Conservation (phyloP, 2,329 filamentous ascomycete species). For the Rhynchosporium secalis region DNA sequence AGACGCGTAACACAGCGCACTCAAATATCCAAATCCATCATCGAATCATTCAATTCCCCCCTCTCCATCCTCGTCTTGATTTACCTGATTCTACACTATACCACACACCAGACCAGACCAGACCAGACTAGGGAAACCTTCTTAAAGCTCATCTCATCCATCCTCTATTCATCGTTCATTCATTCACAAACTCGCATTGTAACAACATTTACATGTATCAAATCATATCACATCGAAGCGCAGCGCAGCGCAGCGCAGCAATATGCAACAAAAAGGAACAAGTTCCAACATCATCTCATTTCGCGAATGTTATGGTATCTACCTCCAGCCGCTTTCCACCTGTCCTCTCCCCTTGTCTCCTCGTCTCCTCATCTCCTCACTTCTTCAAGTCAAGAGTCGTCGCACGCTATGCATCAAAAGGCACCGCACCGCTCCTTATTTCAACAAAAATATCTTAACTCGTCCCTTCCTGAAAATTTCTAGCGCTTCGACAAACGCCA, state of each 20-base stretch:
- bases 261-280: neutral
- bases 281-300: conserved; percentile 4
- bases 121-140: neutral
- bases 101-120: too few species aligned
- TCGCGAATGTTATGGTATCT: neutral
- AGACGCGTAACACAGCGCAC: too few species aligned
- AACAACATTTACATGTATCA: neutral
- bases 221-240: neutral
- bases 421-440: neutral
- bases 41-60: too few species aligned
- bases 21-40: too few species aligned
- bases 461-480: neutral
- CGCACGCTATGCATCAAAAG: conserved; percentile 29
- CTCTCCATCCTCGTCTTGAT: too few species aligned
- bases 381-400: neutral
- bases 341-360: neutral
- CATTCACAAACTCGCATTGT: neutral
- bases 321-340: neutral
- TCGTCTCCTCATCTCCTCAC: neutral
- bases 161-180: neutral
- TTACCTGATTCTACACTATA: too few species aligned
- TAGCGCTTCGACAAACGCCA: neutral
- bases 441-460: neutral
- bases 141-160: neutral
- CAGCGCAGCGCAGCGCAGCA: neutral